Conservation (phyloP, 495 filamentous ascomycete genomes). For the Podospora bellae-mahoneyi region DNA sequence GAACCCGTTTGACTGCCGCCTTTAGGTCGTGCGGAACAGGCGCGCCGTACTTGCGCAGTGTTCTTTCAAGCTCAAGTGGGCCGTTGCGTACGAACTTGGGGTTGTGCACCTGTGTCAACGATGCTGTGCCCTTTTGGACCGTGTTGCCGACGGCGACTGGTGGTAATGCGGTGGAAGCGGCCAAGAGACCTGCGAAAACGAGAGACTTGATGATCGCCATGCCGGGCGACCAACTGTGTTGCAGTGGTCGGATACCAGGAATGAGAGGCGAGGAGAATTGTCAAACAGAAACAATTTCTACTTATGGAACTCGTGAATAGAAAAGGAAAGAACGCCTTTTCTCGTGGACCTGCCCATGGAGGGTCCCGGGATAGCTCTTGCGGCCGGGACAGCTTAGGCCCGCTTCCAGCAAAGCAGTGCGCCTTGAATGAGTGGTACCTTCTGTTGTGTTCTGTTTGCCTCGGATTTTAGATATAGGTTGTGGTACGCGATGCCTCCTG, state of each 20-base stretch:
- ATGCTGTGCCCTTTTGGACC: slow-evolving; percentile 23
- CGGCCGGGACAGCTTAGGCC: background rate
- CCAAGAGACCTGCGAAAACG: slow-evolving; percentile 37
- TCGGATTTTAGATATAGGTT: background rate
- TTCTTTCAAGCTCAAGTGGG: slow-evolving; percentile 51
- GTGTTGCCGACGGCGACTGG: slow-evolving; percentile 27
- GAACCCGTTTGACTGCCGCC: slow-evolving; percentile 6
- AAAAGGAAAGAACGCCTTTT: background rate
- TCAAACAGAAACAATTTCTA: background rate
- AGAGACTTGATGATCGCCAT: slow-evolving; percentile 7
- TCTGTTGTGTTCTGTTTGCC: background rate
- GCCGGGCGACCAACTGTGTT: background rate
- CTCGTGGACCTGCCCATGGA: background rate
- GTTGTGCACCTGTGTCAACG: slow-evolving; percentile 52
- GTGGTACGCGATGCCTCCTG: background rate
- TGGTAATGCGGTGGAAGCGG: slow-evolving; percentile 38
- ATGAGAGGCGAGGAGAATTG: background rate
- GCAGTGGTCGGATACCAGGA: background rate
- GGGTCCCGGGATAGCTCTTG: background rate
- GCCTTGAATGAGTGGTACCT: background rate
- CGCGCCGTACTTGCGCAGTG: slow-evolving; percentile 57
- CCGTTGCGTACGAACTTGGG: slow-evolving; percentile 46
- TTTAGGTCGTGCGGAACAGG: slow-evolving; percentile 30
- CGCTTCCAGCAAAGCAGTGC: background rate
- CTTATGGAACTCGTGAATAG: background rate